Base-by-base conservation (phyloP, 2,329 filamentous ascomycete species). In the Atkinsonella hypoxylon region DNA sequence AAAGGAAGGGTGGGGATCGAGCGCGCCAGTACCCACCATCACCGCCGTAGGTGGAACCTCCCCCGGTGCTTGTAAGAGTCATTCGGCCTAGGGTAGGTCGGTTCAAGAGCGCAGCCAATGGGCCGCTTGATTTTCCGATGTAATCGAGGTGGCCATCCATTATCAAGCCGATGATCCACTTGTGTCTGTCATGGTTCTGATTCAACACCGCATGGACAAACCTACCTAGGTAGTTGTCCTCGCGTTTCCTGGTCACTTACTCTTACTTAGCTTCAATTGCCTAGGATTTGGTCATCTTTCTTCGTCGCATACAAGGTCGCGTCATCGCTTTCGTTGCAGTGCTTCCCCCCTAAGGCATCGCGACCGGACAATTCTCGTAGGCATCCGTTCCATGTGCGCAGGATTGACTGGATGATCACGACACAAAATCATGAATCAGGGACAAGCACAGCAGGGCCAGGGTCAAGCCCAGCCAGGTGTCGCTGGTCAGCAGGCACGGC, bases 401-500 rank as follows among this genome's bases (percentile, higher is more conserved):
- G 13, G 13, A 15, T 38, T 26, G 15, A n/a, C n/a, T 42, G 46
- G 31, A 45, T 48, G 45, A 45, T n/a, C 39, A 43, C 36, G 22
- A 42, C 34, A 40, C 15, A 36, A 40, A 18, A 44, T 38, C 18
- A 63, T 63, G 61, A 62, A 62, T 54, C 54, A 53, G 48, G 58
- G 56, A 40, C 59, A 62, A 53, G 50, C 52, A 50, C 48, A 53
- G 51, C 52, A 60, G 48, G 48, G 49, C 39, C 48, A 58, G 48
- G 52, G 54, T 40, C 56, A 58, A 57, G 56, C 51, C 45, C 61
- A 59, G 53, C 57, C 59, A 45, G 57, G 53, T 46, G 47, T 58
- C 49, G 49, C 54, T 49, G 57, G 54, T 20, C 59, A 60, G 50
- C 58, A 59, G 51, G 53, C 55, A 22, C 61, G 60, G 9, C 61